Evolutionary conservation across 2,329 filamentous ascomycete genomes (phyloP).

Genomic region (Scytalidium sp.): DNA sequence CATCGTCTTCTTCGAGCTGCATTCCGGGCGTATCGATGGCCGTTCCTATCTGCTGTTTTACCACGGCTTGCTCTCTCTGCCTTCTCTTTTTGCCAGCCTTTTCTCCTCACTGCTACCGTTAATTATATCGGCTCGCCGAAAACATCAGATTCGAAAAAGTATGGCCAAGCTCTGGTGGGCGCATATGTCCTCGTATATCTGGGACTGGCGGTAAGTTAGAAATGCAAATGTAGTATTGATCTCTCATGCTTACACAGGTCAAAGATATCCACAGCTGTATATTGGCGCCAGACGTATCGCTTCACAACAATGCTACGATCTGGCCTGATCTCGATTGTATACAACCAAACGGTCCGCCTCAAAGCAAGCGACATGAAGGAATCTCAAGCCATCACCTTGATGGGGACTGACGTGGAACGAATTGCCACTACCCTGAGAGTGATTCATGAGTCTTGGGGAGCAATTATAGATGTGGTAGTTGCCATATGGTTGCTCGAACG

Average conservation of each 20-base stretch:
- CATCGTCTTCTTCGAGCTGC: not conserved
- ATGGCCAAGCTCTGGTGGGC: constrained; percentile 25
- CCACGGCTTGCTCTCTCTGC: not conserved
- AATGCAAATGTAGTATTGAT: too few species aligned
- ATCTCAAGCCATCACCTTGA: constrained; percentile 20
- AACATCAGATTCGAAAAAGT: constrained; percentile 20
- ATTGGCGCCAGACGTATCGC: constrained; percentile 30
- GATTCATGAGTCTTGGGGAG: constrained; percentile 18
- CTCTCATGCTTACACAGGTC: too few species aligned
- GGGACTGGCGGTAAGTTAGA: constrained; percentile 26
- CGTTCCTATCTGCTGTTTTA: not conserved
- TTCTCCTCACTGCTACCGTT: constrained; percentile 23
- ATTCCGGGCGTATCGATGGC: not conserved
- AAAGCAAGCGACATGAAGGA: constrained; percentile 12
- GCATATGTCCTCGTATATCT: constrained; percentile 31
- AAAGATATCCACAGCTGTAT: constrained; percentile 30
- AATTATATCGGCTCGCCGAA: constrained; percentile 10
- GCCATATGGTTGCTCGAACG: constrained; percentile 5
- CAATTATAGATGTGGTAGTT: constrained; percentile 2
- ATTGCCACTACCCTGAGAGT: not conserved
- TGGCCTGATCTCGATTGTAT: constrained; percentile 17
- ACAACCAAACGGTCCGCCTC: constrained; percentile 15
- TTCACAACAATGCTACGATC: constrained; percentile 23
- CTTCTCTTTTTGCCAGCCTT: constrained; percentile 34
- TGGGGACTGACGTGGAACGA: constrained; percentile 15